A percentile compares a stretch with the other conserved stretches of the same genome.
phyloP scores from a whole-genome alignment of 208 protist species.

The Crithidia expoeki region DNA sequence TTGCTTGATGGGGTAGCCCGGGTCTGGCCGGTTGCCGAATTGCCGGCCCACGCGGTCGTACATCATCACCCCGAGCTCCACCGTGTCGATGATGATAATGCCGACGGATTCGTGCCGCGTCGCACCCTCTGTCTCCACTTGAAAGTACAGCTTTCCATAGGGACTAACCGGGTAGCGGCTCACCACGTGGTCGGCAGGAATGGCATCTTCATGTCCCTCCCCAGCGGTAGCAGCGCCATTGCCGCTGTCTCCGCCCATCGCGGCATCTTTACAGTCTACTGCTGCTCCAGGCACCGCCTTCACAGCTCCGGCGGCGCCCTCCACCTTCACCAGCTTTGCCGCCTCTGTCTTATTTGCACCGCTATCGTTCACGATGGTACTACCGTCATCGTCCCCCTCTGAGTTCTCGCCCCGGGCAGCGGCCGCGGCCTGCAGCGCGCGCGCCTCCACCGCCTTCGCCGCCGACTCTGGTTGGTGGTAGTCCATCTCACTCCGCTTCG shows the following conservation, averaged over 20 bases:
- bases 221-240: neutral
- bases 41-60: constrained; percentile 86
- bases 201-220: constrained; percentile 27
- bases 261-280: no score
- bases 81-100: constrained; percentile 84
- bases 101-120: constrained; percentile 83
- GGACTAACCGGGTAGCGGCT: constrained; percentile 78
- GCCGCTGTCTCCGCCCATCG: neutral
- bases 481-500: constrained; percentile 61
- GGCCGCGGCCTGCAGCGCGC: constrained; percentile 22
- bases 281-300: constrained; percentile 10
- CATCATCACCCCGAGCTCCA: constrained; percentile 79
- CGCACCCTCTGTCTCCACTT: constrained; percentile 83
- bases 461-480: constrained; percentile 73
- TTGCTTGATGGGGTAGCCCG: constrained; percentile 79
- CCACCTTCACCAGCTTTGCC: constrained; percentile 19
- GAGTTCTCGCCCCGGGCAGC: constrained; percentile 8
- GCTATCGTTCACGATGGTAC: neutral
- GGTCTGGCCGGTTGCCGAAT: constrained; percentile 83
- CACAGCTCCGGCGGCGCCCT: constrained; percentile 4
- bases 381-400: constrained; percentile 22
- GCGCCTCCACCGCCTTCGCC: constrained; percentile 32
- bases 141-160: constrained; percentile 86
- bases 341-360: neutral
- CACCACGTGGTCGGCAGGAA: constrained; percentile 41